Evolutionary conservation across 1,139 yeast species (phyloP), one percentile per base, ranked within the genome.

Genomic region (Candida tropicalis): DNA sequence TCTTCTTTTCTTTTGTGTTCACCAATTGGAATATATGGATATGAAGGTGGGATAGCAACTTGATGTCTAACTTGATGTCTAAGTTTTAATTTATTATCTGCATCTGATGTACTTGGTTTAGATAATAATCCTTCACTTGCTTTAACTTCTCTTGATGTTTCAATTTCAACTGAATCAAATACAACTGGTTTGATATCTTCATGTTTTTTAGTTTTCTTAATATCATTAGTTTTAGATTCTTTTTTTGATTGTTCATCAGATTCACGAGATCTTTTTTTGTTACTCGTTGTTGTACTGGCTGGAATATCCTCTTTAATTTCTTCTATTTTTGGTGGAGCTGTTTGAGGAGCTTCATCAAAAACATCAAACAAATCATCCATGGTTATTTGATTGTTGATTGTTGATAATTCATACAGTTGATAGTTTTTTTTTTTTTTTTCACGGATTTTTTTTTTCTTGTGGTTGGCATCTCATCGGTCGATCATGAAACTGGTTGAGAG

Each of bases 21-120:
- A 35, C 93, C 84, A 53, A 93, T 89, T 13, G 98, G 97, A 10
- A 74, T 72, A 60, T 93, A 93, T 41, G 93, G 87, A 59, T 83
- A 93, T 47, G 85, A 86, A 4, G 96, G 95, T 1, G 99, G 99
- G 27, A 93, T 76, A 2, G 98, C 98, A 11, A 93, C 99, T 65
- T 93, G 98, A 68, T 93, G 99, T 64, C 98, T 84, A 43, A 93
- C 97, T 63, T 90, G 97, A 70, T 91, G 98, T 49, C 83, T 82
- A 49, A 91, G 73, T 60, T 84, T 83, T 48, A 89, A 84, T 54
- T 81, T 82, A 17, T 79, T 77, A 27, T 68, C 65, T 36, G 73
- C 77, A 31, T 68, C 65, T 13, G 17, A 24, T n/a, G 24, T 18
- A 9, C 24, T n/a, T 20, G 70, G 57, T 28, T 71, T 62, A 11